Evolutionary conservation across 768 basidiomycete genomes (phyloP), one percentile per base, ranked within the genome.

Genomic region (Amyloporia xantha): DNA sequence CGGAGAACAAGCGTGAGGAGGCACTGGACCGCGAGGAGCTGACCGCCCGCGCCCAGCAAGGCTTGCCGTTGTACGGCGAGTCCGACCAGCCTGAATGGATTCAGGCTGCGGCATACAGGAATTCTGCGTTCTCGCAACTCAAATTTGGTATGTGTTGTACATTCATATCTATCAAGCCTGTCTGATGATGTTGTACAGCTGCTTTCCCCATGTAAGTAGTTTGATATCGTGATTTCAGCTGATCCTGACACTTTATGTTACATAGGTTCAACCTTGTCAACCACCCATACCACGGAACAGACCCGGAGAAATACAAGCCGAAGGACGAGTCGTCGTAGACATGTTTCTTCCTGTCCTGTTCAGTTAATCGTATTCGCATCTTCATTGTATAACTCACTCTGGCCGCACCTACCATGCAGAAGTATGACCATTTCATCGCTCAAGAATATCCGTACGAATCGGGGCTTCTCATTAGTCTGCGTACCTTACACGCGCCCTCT

Each of bases 241-340:
- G 38, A 2, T 43, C 30, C 47, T 62, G 37, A 64, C 36, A 2
- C 21, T 21, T 7, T 11, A 41, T 41, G 42, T 52, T n/a, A n/a
- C n/a, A 36, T 60, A 95, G 92, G 93, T 81, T 98, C 70, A 98
- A 98, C 72, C 72, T 97, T 42, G 93, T 94, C 58, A 86, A 94
- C 66, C 93, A 96, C 66, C 82, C 81, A 37, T 69, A 81, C 62
- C 93, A 95, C 62, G 92, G 92, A 2, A 81, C 83, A 7, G 87
- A 94, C 59, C 77, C 86, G 17, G 78, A 82, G 49, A 93, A 91
- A 66, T 96, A 95, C 53, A 52, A 57, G 47, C 57, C 61, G 41
- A 56, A 60, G 53, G 51, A 55, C 21, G 57, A 62, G 44, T 56
- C 51, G 41, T 61, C 50, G 28, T 48, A 41, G 39, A 40, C 12